A percentile compares a stretch with the other conserved stretches of the same genome.
phyloP scores from a whole-genome alignment of 2,329 filamentous ascomycete genomes.

The Incumbomyces delicatus region DNA sequence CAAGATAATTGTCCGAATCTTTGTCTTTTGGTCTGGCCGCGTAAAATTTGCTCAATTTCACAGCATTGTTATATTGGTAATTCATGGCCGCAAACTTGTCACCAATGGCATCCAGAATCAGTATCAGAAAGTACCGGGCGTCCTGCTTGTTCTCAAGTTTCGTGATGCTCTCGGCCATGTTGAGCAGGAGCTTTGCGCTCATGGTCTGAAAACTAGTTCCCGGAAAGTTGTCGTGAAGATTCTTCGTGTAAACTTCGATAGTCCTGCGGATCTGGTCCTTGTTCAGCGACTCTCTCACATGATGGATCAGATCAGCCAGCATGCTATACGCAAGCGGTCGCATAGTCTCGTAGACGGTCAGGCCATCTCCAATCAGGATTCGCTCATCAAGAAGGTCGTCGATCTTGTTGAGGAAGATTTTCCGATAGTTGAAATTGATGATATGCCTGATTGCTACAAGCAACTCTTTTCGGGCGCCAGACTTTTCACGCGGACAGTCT shows the following conservation, averaged over 20 bases:
- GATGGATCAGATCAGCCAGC: slow-evolving; percentile 95
- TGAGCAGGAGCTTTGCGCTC: slow-evolving; percentile 92
- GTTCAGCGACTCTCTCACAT: slow-evolving; percentile 79
- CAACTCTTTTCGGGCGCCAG: slow-evolving; percentile 84
- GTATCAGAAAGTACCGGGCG: slow-evolving; percentile 87
- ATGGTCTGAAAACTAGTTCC: slow-evolving; percentile 99
- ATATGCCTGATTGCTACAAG: slow-evolving; percentile 95
- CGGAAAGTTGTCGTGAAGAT: slow-evolving; percentile 88
- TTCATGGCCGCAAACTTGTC: slow-evolving; percentile 99
- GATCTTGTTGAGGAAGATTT: slow-evolving; percentile 89
- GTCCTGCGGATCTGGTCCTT: slow-evolving; percentile 91
- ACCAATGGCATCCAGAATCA: slow-evolving; percentile 94
- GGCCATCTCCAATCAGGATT: slow-evolving; percentile 85
- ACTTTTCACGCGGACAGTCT: slow-evolving; percentile 91
- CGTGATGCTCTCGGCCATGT: slow-evolving; percentile 97
- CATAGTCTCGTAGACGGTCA: slow-evolving; percentile 96
- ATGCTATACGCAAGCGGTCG: slow-evolving; percentile 93
- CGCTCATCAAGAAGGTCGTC: slow-evolving; percentile 89
- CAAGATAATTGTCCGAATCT: slow-evolving; percentile 67
- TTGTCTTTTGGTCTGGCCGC: slow-evolving; percentile 55
- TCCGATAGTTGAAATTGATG: slow-evolving; percentile 97
- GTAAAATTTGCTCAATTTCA: slow-evolving; percentile 77
- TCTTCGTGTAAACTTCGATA: slow-evolving; percentile 93
- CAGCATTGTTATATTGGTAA: slow-evolving; percentile 83
- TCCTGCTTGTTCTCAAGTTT: slow-evolving; percentile 89